Evolutionary conservation across 2,329 filamentous ascomycete species (phyloP).

Genomic region (Fusarium buharicum): DNA sequence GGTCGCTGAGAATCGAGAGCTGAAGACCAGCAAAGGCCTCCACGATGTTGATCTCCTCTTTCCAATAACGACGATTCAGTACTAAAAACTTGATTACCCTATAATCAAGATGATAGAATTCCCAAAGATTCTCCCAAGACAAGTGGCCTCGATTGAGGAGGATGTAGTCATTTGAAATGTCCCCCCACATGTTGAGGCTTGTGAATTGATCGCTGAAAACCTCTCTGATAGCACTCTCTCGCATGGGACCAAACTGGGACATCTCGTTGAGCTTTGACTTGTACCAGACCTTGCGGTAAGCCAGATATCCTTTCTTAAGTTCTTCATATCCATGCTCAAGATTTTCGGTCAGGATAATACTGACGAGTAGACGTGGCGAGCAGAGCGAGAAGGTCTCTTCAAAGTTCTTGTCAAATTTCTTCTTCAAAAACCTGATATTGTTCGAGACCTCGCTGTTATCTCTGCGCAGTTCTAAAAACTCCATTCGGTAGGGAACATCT

Average conservation of each 20-base stretch:
- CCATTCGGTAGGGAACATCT: not conserved
- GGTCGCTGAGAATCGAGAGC: not conserved
- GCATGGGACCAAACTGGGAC: not conserved
- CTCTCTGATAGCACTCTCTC: not conserved
- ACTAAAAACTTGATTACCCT: constrained; percentile 14
- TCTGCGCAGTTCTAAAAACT: not conserved
- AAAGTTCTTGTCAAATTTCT: not conserved
- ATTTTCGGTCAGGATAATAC: not conserved
- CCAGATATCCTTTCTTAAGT: constrained; percentile 23
- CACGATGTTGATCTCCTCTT: constrained; percentile 25
- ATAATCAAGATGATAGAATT: constrained; percentile 25
- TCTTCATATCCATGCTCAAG: constrained; percentile 15
- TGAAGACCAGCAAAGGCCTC: constrained; percentile 36
- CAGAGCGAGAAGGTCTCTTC: not conserved
- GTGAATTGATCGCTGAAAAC: not conserved
- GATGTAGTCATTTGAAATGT: constrained; percentile 23
- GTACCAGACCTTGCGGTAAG: constrained; percentile 34
- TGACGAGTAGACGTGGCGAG: not conserved
- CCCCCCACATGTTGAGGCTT: constrained; percentile 28
- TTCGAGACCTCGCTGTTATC: not conserved
- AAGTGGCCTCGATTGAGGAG: constrained; percentile 18
- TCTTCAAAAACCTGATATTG: not conserved
- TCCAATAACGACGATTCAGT: constrained; percentile 5
- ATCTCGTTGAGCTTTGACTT: constrained; percentile 8
- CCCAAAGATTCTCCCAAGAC: constrained; percentile 8